phyloP scores from a whole-genome alignment of 768 basidiomycete genomes.

The Lepiota subincarnata region DNA sequence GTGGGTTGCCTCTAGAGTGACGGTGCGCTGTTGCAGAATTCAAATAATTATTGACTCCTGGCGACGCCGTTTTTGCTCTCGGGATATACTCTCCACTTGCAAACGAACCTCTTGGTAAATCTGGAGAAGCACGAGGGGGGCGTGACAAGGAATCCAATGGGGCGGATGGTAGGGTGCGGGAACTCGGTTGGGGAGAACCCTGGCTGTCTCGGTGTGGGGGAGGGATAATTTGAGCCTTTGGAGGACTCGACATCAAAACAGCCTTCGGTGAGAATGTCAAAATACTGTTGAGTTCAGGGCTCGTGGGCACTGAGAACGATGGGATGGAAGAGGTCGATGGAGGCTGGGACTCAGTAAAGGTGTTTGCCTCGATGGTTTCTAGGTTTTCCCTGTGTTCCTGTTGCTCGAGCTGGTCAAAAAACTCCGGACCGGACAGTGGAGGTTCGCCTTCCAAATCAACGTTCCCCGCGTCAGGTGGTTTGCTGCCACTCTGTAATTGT shows the following conservation, averaged over 20 bases:
- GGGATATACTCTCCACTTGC: neutral
- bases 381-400: neutral
- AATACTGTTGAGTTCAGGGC: neutral
- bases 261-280: neutral
- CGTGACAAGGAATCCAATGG: neutral
- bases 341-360: neutral
- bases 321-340: neutral
- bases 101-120: neutral
- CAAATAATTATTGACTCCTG: neutral
- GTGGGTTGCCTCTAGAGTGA: constrained; percentile 1
- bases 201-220: neutral
- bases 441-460: neutral
- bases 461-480: neutral
- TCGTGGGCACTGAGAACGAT: neutral
- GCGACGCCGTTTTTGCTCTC: constrained; percentile 4
- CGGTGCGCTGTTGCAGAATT: neutral
- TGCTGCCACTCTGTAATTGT: neutral
- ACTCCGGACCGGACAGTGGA: neutral
- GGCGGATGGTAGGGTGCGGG: neutral
- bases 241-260: neutral
- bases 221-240: neutral
- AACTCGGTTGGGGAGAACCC: constrained; percentile 1
- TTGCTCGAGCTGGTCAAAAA: neutral
- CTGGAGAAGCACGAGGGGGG: constrained; percentile 3
- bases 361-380: neutral